Conservation (phyloP, 2,329 filamentous ascomycete species). For the Phaeosphaeriaceae sp. region DNA sequence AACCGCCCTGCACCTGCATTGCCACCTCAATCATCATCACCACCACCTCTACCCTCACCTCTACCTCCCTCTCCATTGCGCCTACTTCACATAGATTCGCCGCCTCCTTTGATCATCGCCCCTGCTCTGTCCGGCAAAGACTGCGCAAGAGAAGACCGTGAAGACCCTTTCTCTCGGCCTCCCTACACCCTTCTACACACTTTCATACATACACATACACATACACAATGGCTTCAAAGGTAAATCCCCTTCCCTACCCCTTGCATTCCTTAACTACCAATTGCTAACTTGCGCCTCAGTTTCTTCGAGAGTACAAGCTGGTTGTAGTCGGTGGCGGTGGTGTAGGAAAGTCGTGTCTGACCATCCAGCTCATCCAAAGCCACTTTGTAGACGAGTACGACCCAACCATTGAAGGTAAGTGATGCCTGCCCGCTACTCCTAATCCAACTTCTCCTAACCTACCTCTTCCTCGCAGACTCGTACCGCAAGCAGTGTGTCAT, state of each 20-base stretch:
- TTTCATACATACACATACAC: constrained; percentile 23
- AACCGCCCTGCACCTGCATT: constrained; percentile 9
- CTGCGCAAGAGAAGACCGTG: not conserved
- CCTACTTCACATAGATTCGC: too few species aligned
- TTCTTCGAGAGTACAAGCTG: constrained; percentile 61
- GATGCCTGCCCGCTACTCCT: not conserved
- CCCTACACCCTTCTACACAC: constrained; percentile 10
- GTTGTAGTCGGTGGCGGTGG: constrained; percentile 98
- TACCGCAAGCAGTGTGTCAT: constrained; percentile 99
- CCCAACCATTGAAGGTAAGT: constrained; percentile 94
- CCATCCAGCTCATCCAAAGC: constrained; percentile 80
- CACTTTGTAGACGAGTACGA: constrained; percentile 99
- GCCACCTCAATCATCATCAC: constrained; percentile 4
- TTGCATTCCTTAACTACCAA: constrained; percentile 3
- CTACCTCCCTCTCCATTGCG: constrained; percentile 4
- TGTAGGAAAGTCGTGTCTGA: constrained; percentile 98
- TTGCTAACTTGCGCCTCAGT: constrained; percentile 49
- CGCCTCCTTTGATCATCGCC: constrained; percentile 15
- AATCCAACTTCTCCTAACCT: not conserved
- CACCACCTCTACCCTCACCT: constrained; percentile 4
- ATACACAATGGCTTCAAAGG: constrained; percentile 49
- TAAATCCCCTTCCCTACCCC: constrained; percentile 21
- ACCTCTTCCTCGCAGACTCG: constrained; percentile 70
- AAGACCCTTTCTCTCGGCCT: constrained; percentile 4
- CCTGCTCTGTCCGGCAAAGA: too few species aligned